Base-by-base conservation (phyloP, 176 grass and related monocot genomes). In the Microstegium vimineum region DNA sequence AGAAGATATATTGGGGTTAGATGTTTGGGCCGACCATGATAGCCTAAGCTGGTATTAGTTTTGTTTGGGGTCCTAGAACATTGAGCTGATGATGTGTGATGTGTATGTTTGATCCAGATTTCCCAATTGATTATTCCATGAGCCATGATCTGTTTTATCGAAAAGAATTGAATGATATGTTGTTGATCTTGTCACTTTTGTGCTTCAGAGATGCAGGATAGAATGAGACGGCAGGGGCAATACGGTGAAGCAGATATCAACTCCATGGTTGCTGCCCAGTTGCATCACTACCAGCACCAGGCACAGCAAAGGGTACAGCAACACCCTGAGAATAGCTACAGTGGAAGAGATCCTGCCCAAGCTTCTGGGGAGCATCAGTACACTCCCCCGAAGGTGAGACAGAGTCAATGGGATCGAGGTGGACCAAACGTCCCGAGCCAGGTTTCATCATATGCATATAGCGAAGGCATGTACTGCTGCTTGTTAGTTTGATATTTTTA, bases 321-420 rank as follows among this genome's bases (percentile, higher is more conserved):
- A 57, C 82, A 75, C 69, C 79, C 93, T 73, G 87, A 84, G 65
- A 87, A 85, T 18, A 92, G 82, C 70, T 92, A 85, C 69, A 2
- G 73, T 82, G 90, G 90, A 64, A 82, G 84, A 64, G 87, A 92
- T 69, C 54, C 74, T 51, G 76, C 31, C 2, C 81, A 80, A 76
- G 57, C 79, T 84, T 76, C 82, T 54, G 93, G 78, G 81, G 93
- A 90, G 41, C 85, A 73, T 59, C 87, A 87, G 75, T 90, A 90
- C 82, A 42, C 66, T 0, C n/a, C 84, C 47, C 83, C 40, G 12
- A 94, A 94, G 66, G 68, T 34, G 70, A 86, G 85, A 70, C 90
- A 90, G 49, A 90, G 90, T 77, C 93, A 94, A 72, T 94, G 93
- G 87, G 90, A 92, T 90, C 83, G 41, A 82, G 93, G 88, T 90